Evolutionary conservation across 495 filamentous ascomycete genomes (phyloP).

Genomic region (Umbilicaria muhlenbergii): DNA sequence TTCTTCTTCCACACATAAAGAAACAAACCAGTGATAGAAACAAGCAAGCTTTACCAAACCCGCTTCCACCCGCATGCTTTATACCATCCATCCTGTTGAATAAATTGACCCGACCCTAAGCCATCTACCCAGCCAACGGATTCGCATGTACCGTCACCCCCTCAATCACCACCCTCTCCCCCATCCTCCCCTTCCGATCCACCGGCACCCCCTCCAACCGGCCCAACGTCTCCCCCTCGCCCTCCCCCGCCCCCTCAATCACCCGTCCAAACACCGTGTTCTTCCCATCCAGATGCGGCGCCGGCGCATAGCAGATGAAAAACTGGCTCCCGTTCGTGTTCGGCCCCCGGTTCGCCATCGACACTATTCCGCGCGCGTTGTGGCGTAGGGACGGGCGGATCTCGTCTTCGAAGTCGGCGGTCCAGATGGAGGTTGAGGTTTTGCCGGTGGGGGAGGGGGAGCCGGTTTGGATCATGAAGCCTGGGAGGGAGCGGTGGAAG

Average conservation of each 20-base stretch:
- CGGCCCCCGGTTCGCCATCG: constrained; percentile 79
- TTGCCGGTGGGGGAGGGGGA: constrained; percentile 44
- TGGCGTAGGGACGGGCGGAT: constrained; percentile 74
- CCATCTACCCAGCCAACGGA: constrained; percentile 56
- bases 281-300: constrained; percentile 83
- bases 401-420: constrained; percentile 74
- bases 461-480: constrained; percentile 88
- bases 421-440: constrained; percentile 73
- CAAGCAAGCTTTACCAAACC: too few relatives aligned
- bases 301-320: constrained; percentile 73
- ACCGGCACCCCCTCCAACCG: constrained; percentile 67
- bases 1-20: too few relatives aligned
- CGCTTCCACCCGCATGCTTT: too few relatives aligned
- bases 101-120: too few relatives aligned
- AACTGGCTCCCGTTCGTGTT: constrained; percentile 91
- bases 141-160: constrained; percentile 85
- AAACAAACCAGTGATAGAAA: too few relatives aligned
- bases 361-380: constrained; percentile 71
- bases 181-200: constrained; percentile 84
- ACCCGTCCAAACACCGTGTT: constrained; percentile 92
- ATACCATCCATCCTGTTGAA: too few relatives aligned
- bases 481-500: constrained; percentile 81
- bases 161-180: constrained; percentile 21
- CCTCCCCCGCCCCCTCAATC: constrained; percentile 30
- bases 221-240: constrained; percentile 30